Percentiles rank a stretch among this genome's conserved stretches.
Conservation (phyloP, 2,329 filamentous ascomycete species). For the Fusarium tjaetaba region DNA sequence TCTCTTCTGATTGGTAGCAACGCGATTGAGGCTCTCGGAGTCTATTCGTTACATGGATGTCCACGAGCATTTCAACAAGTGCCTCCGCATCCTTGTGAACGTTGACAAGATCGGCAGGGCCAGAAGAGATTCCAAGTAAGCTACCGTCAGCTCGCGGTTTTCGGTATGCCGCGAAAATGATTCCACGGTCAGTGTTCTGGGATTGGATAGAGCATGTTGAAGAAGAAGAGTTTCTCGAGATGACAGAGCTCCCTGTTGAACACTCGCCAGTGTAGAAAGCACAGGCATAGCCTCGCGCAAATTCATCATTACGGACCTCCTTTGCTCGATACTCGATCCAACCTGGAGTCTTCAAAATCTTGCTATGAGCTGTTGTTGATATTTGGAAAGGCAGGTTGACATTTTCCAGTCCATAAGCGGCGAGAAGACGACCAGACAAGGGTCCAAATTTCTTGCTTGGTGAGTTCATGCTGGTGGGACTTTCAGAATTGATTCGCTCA, state of each 20-base stretch:
- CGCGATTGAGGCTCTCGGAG: conserved; percentile 45
- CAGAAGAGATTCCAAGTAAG: conserved; percentile 49
- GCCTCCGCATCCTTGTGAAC: conserved; percentile 62
- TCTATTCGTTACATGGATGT: conserved; percentile 57
- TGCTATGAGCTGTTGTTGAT: conserved; percentile 59
- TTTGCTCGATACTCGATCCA: conserved; percentile 65
- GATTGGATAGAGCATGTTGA: conserved; percentile 37
- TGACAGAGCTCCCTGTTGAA: conserved; percentile 41
- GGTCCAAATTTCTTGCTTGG: conserved; percentile 23
- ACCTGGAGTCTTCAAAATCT: conserved; percentile 58
- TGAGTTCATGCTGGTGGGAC: conserved; percentile 8
- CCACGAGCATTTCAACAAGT: conserved; percentile 63
- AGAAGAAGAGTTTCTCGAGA: conserved; percentile 41
- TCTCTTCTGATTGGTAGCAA: conserved; percentile 48
- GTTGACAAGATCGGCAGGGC: conserved; percentile 55
- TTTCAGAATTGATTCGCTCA: conserved; percentile 9
- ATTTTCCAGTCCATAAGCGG: conserved; percentile 63
- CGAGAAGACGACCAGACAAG: conserved; percentile 62
- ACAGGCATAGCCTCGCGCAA: conserved; percentile 62
- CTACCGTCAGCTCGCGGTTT: conserved; percentile 54
- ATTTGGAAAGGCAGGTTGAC: conserved; percentile 64
- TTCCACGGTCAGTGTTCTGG: conserved; percentile 57
- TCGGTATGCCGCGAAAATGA: conserved; percentile 67
- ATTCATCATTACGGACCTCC: conserved; percentile 54
- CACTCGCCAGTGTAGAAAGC: conserved; percentile 61